Evolutionary conservation across 202 grass and related monocot species (phyloP).

Genomic region (Tripidium arundinaceum): DNA sequence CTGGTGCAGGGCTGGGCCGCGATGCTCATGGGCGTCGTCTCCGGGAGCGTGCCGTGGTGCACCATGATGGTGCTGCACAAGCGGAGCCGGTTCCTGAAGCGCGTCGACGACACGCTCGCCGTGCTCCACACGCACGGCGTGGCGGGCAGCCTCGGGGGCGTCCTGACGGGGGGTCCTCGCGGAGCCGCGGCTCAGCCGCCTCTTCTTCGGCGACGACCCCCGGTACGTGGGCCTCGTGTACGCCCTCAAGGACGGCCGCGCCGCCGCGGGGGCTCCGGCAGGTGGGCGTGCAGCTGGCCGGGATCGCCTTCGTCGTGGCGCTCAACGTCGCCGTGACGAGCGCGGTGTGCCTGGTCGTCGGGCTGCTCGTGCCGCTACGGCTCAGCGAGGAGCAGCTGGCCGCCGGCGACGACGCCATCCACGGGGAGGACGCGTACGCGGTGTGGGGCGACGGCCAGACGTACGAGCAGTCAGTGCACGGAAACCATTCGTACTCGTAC

Average conservation of each 20-base stretch:
- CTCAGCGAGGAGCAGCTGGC: conserved; percentile 53
- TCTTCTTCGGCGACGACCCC: conserved; percentile 73
- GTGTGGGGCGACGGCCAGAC: conserved; percentile 87
- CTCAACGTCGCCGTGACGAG: conserved; percentile 50
- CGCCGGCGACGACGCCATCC: conserved; percentile 59
- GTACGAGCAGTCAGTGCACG: conserved; percentile 70
- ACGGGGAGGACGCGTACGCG: conserved; percentile 77
- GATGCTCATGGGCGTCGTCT: conserved; percentile 51
- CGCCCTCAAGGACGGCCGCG: conserved; percentile 41
- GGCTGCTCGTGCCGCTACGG: conserved; percentile 49
- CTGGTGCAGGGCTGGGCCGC: conserved; percentile 72
- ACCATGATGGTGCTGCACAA: conserved; percentile 87
- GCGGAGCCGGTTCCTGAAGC: conserved; percentile 37
- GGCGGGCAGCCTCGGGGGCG: conserved; percentile 59
- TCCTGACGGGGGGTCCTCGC: conserved; percentile 59
- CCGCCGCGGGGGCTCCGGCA: conserved; percentile 54
- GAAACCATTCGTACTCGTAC: conserved; percentile 26
- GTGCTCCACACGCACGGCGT: conserved; percentile 81
- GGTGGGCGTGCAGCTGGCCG: conserved; percentile 53
- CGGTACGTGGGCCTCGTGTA: conserved; percentile 60
- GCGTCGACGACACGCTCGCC: conserved; percentile 69
- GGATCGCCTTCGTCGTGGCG: conserved; percentile 49
- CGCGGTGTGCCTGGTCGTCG: conserved; percentile 45
- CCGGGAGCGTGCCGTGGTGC: conserved; percentile 68
- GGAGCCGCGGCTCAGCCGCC: conserved; percentile 44